Evolutionary conservation across 495 filamentous ascomycete species (phyloP).

Genomic region (Pyronema domesticum): DNA sequence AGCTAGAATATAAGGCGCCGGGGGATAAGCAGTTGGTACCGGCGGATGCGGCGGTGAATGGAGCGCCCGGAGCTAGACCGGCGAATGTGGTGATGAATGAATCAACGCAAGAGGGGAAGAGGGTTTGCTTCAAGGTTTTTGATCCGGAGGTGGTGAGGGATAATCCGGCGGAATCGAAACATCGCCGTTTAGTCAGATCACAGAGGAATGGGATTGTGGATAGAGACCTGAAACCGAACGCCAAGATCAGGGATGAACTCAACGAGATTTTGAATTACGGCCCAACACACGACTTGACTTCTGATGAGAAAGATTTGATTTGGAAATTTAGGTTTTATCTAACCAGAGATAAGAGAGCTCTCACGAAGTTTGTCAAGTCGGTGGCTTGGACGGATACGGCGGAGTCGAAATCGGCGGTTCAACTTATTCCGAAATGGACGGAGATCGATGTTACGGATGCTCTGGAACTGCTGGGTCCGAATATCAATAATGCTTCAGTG

Average conservation of each 20-base stretch:
- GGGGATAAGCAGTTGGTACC: not conserved
- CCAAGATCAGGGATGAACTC: constrained; percentile 86
- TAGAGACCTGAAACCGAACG: constrained; percentile 84
- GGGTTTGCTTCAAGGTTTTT: constrained; percentile 41
- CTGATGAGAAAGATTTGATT: constrained; percentile 84
- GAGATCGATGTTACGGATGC: constrained; percentile 96
- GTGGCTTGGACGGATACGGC: constrained; percentile 81
- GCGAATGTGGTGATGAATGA: not conserved
- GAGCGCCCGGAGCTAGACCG: not conserved
- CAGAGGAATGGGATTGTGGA: constrained; percentile 86
- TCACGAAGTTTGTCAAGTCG: constrained; percentile 96
- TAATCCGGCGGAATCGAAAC: constrained; percentile 91
- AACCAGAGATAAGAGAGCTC: constrained; percentile 74
- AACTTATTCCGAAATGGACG: constrained; percentile 83
- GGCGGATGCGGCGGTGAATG: not conserved
- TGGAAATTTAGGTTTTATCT: constrained; percentile 95
- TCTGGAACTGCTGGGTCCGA: constrained; percentile 79
- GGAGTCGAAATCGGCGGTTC: constrained; percentile 74
- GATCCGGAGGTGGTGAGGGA: constrained; percentile 80
- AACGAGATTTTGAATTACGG: constrained; percentile 84
- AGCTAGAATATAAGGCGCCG: constrained; percentile 66
- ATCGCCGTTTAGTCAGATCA: constrained; percentile 74
- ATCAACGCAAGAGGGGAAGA: no score
- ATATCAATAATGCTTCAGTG: constrained; percentile 72
- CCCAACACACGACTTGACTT: constrained; percentile 68